Conservation (phyloP, 192 early-diverging fungal species). For the Coemansia sp. region DNA sequence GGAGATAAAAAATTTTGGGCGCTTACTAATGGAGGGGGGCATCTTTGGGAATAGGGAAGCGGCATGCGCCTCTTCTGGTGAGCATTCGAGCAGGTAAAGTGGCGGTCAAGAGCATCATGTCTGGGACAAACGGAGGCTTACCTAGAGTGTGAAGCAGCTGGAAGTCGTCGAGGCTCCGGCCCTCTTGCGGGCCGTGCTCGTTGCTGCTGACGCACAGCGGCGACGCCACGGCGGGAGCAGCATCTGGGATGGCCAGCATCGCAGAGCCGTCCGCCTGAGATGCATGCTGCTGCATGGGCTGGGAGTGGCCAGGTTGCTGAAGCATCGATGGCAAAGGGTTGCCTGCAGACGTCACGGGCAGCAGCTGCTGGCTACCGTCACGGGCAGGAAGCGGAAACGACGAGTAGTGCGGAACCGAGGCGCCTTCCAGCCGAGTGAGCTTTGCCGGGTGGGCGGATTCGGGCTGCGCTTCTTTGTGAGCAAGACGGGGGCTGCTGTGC, state of each 20-base stretch:
- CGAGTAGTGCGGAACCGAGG: constrained; percentile 8
- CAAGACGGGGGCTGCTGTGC: constrained; percentile 35
- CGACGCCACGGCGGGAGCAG: not conserved
- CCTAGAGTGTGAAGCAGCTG: constrained; percentile 52
- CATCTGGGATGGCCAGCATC: not conserved
- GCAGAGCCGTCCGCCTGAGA: constrained; percentile 1
- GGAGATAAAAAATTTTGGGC: no score
- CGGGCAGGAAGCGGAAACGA: constrained; percentile 12
- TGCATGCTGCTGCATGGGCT: constrained; percentile 6
- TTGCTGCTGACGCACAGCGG: not conserved
- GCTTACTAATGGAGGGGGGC: no score
- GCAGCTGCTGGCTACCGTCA: not conserved
- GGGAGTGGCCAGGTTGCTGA: constrained; percentile 4
- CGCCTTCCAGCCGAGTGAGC: constrained; percentile 22
- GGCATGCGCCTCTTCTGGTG: no score
- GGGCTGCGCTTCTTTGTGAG: not conserved
- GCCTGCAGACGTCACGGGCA: no score
- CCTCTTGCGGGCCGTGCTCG: constrained; percentile 17
- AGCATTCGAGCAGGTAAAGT: no score
- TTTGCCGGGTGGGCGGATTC: constrained; percentile 26
- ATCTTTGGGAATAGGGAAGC: no score
- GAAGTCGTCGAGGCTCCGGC: constrained; percentile 46
- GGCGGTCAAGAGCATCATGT: no score
- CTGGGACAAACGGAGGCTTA: constrained; percentile 9
- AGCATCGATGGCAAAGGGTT: not conserved